Evolutionary conservation across 2,329 filamentous ascomycete genomes (phyloP), one percentile per base, ranked within the genome.

Genomic region (Aspergillus flavus): DNA sequence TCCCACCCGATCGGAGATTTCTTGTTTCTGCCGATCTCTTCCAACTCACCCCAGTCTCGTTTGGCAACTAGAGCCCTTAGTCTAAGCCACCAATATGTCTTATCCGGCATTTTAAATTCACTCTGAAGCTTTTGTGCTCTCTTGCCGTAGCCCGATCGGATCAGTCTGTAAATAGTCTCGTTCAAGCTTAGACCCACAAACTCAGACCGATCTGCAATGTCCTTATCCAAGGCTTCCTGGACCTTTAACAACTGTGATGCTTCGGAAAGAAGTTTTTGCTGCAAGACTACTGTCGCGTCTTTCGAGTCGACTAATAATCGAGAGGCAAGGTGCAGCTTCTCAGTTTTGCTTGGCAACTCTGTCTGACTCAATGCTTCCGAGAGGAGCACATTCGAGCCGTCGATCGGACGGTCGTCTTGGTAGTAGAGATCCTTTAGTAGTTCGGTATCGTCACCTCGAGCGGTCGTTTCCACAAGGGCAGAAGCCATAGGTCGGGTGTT

Each of bases 1-100:
- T 96, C 93, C 95, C 95, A 99, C 12, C 94, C 94, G 75, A 99
- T 98, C 0, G 94, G 92, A 63, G 91, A 95, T 78, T 94, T 96
- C 73, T 91, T 86, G 45, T 78, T 87, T 73, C 84, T 86, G 41
- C 87, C 86, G 69, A 93, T 86, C 70, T 97, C 94, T 76, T 98
- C 94, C 62, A 99, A 86, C 76, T 97, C 94, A 58, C 87, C 89
- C 93, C 94, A 99, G 74, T 97, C 92, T 61, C 95, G 86, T 75
- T 93, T 93, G 19, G 92, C 91, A 3, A 99, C 93, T 57, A 98
- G 85, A 0, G 94, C 95, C 70, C 94, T 88, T 32, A 99, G 84
- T 66, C 93, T 90, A 63, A 87, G 73, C 93, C 94, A 99, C 88
- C 92, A 94, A 67, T 89, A 91, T 34, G 93, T 91, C 78, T 93